Conservation (phyloP, 176 grass and related monocot genomes). For the Eleusine coracana region DNA sequence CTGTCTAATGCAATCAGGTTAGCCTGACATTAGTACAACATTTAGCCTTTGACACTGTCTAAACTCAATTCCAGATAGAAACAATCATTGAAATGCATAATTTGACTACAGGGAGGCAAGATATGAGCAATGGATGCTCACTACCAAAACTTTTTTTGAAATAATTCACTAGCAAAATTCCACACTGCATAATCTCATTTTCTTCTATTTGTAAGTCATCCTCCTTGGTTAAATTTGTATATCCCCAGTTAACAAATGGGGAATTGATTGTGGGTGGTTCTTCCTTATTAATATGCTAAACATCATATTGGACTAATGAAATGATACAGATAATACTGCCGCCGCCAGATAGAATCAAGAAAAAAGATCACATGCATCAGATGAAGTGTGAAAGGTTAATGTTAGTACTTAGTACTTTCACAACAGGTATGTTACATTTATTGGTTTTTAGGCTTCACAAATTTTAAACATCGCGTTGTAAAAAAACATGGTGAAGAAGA, state of each 20-base stretch:
- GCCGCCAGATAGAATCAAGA: not conserved
- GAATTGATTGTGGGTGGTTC: not conserved
- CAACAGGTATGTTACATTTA: not conserved
- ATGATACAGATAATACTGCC: not conserved
- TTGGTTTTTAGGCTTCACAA: not conserved
- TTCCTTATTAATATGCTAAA: not conserved
- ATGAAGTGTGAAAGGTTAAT: not conserved
- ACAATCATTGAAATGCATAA: not conserved
- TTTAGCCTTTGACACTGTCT: not conserved
- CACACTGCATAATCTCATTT: not conserved
- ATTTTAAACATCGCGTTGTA: not conserved
- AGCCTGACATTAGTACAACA: not conserved
- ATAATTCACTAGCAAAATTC: not conserved
- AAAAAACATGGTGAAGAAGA: not conserved
- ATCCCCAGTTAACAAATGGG: not conserved
- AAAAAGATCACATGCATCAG: not conserved
- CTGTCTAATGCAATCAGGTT: not conserved
- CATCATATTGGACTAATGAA: not conserved
- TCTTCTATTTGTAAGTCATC: not conserved
- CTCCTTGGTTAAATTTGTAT: not conserved
- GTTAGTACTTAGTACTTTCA: not conserved
- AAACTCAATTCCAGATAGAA: conserved; percentile 1
- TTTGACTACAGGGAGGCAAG: not conserved
- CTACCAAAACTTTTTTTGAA: not conserved
- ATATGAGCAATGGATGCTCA: not conserved